Evolutionary conservation across 2,329 filamentous ascomycete genomes (phyloP), one percentile per base, ranked within the genome.

Genomic region (Mollisiaceae sp.): DNA sequence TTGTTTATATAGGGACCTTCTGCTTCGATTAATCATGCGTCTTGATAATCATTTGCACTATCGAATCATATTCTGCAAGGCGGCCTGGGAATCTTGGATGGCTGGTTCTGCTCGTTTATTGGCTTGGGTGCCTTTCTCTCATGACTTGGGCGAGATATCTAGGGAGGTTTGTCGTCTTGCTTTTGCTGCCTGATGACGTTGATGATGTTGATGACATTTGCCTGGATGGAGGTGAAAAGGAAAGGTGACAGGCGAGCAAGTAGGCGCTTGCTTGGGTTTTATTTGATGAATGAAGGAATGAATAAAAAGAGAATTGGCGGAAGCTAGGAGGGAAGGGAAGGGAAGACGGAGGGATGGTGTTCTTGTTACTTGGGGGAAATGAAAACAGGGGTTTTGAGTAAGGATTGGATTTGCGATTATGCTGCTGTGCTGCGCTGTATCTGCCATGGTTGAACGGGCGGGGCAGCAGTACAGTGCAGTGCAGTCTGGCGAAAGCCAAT

Each of bases 1-100:
- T 32, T 57, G 55, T 57, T 57, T 39, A 36, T 38, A 55, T 57
- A 57, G 55, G 55, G 55, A 38, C 5, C 12, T 57, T 57, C 50
- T 54, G 22, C 55, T 57, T 57, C 55, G 18, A 12, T 8, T 32
- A 32, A 22, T 12, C 35, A 55, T 38, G 20, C 11, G 20, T 50
- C 52, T 55, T 55, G 18, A 41, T 57, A 57, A 57, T 57, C 36
- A 22, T 57, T 57, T 38, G 50, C 50, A 54, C 15, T n/a, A 14
- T 35, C 52, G 15, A 54, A 54, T 32, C 27, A 35, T 15, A 12
- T 39, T 57, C 27, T 57, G 55, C 55, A 8, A 24, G 35, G 35
- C n/a, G 5, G n/a, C 55, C 55, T 57, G 36, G 50, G 22, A 35
- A 8, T 54, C 18, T n/a, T 38, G 36, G 55, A 41, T 57, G 32